Percentiles rank a stretch among this genome's conserved stretches.
phyloP scores from a whole-genome alignment of 1,284 basidiomycete species.

The Microbotryum silenes-acaulis region DNA sequence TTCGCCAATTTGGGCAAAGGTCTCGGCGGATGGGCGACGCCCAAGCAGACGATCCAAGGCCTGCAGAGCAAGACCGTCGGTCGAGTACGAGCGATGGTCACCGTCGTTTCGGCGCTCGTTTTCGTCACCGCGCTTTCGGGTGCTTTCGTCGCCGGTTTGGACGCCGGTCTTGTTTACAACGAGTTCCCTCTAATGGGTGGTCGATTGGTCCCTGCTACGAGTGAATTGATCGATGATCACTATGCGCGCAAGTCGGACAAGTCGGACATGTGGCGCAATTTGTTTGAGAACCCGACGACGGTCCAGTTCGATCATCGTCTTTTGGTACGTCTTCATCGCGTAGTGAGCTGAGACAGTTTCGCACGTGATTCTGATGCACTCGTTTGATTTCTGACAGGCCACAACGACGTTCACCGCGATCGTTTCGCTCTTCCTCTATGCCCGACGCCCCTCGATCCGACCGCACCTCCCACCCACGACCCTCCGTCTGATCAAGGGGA shows the following conservation, averaged over 20 bases:
- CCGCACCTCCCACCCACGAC: constrained; percentile 60
- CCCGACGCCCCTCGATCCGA: constrained; percentile 51
- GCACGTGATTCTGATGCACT: too few species aligned
- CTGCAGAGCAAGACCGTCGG: constrained; percentile 54
- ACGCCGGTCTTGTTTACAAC: constrained; percentile 93
- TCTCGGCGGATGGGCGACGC: constrained; percentile 29
- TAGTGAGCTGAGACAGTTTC: too few species aligned
- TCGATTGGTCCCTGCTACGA: constrained; percentile 66
- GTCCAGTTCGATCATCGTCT: constrained; percentile 95
- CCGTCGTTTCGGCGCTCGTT: constrained; percentile 63
- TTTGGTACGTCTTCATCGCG: constrained; percentile 52
- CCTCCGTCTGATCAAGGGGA: constrained; percentile 54
- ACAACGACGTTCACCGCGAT: constrained; percentile 69
- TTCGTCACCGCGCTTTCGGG: constrained; percentile 85
- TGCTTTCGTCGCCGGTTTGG: constrained; percentile 96
- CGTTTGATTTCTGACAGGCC: constrained; percentile 48
- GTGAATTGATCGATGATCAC: constrained; percentile 71
- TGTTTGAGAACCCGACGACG: constrained; percentile 95
- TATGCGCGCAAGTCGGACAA: constrained; percentile 63
- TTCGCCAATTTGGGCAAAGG: constrained; percentile 48
- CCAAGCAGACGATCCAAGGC: constrained; percentile 40
- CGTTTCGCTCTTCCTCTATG: constrained; percentile 53
- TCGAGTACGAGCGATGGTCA: constrained; percentile 55
- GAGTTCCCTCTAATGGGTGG: constrained; percentile 98
- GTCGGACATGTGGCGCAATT: constrained; percentile 75